phyloP scores from a whole-genome alignment of 371 early-diverging fungal genomes.

The Mortierella sp. region DNA sequence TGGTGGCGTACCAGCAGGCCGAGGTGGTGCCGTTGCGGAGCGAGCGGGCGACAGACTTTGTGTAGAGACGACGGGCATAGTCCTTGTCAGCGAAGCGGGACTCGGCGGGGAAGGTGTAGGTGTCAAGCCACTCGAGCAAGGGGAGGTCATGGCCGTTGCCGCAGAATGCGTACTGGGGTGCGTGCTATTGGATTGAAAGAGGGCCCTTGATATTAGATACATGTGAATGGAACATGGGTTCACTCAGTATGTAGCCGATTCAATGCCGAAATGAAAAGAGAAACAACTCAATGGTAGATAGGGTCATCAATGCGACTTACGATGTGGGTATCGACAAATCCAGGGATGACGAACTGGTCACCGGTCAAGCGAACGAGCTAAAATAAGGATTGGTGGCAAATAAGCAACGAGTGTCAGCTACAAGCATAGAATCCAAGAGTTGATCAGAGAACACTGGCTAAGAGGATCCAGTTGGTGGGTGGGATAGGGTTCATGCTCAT shows the following conservation, averaged over 20 bases:
- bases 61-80: conserved; percentile 79
- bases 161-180: conserved; percentile 90
- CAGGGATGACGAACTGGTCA: conserved; percentile 85
- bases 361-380: conserved; percentile 63
- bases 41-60: conserved; percentile 73
- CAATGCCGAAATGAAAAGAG: not conserved
- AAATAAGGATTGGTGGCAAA: not conserved
- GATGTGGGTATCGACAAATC: conserved; percentile 93
- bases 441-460: not conserved
- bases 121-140: conserved; percentile 89
- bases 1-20: conserved; percentile 92
- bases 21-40: conserved; percentile 89
- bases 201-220: not conserved
- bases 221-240: not conserved
- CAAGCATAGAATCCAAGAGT: not conserved
- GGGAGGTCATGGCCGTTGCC: conserved; percentile 93
- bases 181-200: conserved; percentile 69
- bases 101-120: conserved; percentile 91
- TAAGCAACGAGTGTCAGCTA: not conserved
- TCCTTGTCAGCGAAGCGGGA: conserved; percentile 70
- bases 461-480: conserved; percentile 24
- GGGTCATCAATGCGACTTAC: conserved; percentile 14
- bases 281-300: not conserved
- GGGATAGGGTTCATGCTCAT: conserved; percentile 37
- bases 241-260: not conserved